These are phyloP conservation scores for Paramecium biaurelia DNA, from an alignment of 73 alveolate species.

Conservation along the genomic window DNA sequence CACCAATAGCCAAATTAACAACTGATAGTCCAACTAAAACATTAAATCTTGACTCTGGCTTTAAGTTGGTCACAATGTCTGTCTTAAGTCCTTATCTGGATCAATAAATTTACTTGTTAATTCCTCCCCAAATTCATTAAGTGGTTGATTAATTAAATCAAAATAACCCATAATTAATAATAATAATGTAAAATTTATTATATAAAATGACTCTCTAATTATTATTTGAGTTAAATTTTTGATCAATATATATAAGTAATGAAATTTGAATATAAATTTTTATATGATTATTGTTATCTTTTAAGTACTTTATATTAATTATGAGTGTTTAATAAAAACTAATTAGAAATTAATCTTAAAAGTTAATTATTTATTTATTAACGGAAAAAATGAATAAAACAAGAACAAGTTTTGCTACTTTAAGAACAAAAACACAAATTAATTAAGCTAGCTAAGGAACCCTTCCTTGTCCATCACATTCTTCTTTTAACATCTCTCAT, in stretches of 20 bases:
- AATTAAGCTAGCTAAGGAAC: slow-evolving; percentile 5
- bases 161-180: background rate
- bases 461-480: slow-evolving; percentile 23
- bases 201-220: background rate
- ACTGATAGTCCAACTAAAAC: background rate
- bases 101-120: slow-evolving; percentile 26
- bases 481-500: slow-evolving; percentile 11
- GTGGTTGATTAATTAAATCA: background rate
- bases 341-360: background rate
- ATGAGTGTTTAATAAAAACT: background rate
- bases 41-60: slow-evolving; percentile 5
- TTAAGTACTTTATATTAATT: background rate
- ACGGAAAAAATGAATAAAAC: slow-evolving; percentile 9
- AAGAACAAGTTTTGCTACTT: slow-evolving; percentile 41
- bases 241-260: background rate
- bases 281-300: background rate
- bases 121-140: slow-evolving; percentile 4
- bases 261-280: background rate
- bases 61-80: background rate
- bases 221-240: background rate
- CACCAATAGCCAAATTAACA: slow-evolving; percentile 4
- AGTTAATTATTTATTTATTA: slow-evolving; percentile 11
- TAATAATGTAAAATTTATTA: background rate
- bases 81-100: background rate
- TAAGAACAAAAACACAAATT: slow-evolving; percentile 17